Percentiles rank a stretch among this genome's conserved stretches.
phyloP scores from a whole-genome alignment of 169 alveolate genomes.

The Toxoplasma gondii region DNA sequence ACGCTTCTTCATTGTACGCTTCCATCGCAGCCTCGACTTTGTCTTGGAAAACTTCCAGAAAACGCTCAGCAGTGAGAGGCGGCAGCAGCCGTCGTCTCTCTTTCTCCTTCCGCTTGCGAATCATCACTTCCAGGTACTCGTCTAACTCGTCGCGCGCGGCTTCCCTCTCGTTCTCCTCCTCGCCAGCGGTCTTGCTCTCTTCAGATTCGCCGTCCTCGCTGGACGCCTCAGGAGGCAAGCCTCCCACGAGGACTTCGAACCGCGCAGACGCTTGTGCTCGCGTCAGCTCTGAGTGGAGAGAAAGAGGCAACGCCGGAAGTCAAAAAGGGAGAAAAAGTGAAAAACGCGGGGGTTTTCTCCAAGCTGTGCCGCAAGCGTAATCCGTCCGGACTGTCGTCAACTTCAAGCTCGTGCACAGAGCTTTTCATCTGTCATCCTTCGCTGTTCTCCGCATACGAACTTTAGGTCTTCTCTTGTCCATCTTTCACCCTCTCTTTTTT shows the following conservation, averaged over 20 bases:
- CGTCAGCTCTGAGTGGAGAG: neutral
- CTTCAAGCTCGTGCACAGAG: too few species aligned
- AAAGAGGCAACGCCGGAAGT: neutral
- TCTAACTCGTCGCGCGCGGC: neutral
- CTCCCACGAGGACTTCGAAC: neutral
- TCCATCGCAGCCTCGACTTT: slow-evolving; percentile 14
- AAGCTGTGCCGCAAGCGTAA: too few species aligned
- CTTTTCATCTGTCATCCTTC: too few species aligned
- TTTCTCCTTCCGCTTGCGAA: neutral
- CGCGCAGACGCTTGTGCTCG: neutral
- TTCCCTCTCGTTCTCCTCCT: neutral
- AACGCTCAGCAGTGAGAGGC: slow-evolving; percentile 32
- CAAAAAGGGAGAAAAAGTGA: too few species aligned
- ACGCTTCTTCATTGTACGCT: neutral
- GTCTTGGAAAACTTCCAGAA: neutral
- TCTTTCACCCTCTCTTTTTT: too few species aligned
- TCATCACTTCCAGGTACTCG: neutral
- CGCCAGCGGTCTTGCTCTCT: neutral
- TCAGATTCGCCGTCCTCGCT: neutral
- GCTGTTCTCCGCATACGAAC: too few species aligned
- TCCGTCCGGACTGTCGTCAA: too few species aligned
- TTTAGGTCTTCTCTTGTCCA: too few species aligned
- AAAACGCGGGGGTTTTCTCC: too few species aligned
- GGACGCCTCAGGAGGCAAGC: neutral
- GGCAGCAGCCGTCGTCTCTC: slow-evolving; percentile 15